phyloP scores from a whole-genome alignment of 1,284 basidiomycete genomes.

The Sanghuangporus weigelae region DNA sequence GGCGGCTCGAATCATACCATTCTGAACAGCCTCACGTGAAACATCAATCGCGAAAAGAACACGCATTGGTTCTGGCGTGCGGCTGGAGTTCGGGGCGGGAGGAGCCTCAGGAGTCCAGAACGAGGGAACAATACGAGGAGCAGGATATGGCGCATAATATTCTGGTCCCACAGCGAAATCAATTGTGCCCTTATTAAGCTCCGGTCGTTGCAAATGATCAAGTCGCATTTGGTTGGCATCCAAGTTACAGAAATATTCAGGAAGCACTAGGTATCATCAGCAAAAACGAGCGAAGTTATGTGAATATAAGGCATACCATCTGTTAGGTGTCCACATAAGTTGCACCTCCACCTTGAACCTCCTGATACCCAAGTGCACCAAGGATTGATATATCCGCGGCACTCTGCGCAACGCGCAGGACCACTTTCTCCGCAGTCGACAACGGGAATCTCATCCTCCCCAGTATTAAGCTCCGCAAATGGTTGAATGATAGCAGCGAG shows the following conservation, averaged over 20 bases:
- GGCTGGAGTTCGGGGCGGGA: slow-evolving; percentile 34
- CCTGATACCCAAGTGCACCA: slow-evolving; percentile 89
- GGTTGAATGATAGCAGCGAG: slow-evolving; percentile 87
- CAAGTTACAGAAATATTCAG: slow-evolving; percentile 85
- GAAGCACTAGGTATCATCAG: slow-evolving; percentile 49
- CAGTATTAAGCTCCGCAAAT: slow-evolving; percentile 78
- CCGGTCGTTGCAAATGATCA: slow-evolving; percentile 81
- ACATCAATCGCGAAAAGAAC: slow-evolving; percentile 92
- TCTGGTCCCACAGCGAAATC: slow-evolving; percentile 81
- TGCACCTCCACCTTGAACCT: slow-evolving; percentile 89
- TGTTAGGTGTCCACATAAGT: slow-evolving; percentile 81
- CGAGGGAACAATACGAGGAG: slow-evolving; percentile 46
- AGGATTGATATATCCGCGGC: slow-evolving; percentile 91
- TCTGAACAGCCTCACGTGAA: slow-evolving; percentile 63
- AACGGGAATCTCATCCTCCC: slow-evolving; percentile 79
- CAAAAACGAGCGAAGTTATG: background rate
- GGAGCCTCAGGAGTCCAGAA: slow-evolving; percentile 46
- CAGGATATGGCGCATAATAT: slow-evolving; percentile 82
- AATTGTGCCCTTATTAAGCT: slow-evolving; percentile 87
- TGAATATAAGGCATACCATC: slow-evolving; percentile 52
- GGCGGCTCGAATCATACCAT: slow-evolving; percentile 71
- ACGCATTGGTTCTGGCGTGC: slow-evolving; percentile 66
- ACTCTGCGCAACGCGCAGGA: slow-evolving; percentile 83
- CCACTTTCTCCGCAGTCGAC: slow-evolving; percentile 66
- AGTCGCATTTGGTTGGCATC: slow-evolving; percentile 78